Conservation (phyloP, 345 rosid genomes). For the Populus euphratica region DNA sequence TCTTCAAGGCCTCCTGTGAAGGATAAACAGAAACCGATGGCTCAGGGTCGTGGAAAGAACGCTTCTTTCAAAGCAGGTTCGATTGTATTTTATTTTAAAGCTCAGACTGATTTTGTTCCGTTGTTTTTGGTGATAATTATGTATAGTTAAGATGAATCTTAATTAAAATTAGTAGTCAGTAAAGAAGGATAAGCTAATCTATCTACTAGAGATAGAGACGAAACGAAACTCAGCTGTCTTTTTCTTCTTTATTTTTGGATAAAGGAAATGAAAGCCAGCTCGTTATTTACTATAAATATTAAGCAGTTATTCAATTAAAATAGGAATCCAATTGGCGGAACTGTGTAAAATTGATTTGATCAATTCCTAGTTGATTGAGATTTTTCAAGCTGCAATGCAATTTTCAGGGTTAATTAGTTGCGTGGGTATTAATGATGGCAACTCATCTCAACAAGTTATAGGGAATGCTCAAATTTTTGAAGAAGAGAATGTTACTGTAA, state of each 20-base stretch:
- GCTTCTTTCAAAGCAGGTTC: conserved; percentile 42
- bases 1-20: conserved; percentile 39
- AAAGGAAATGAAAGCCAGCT: too few species aligned
- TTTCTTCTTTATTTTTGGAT: background rate
- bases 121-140: background rate
- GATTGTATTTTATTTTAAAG: background rate
- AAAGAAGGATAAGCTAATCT: too few species aligned
- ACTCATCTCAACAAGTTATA: background rate
- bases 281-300: background rate
- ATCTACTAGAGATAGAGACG: too few species aligned
- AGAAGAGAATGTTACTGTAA: background rate
- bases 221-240: background rate
- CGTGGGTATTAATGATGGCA: background rate
- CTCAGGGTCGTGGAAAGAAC: conserved; percentile 32
- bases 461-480: background rate
- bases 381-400: background rate
- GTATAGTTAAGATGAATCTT: background rate
- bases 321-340: background rate
- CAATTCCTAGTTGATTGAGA: background rate
- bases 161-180: too few species aligned
- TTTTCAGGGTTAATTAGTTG: background rate
- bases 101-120: background rate
- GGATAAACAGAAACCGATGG: conserved; percentile 31
- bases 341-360: background rate
- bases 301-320: background rate